Conservation (phyloP, 208 protist genomes). For the Leptomonas pyrrhocoris region DNA sequence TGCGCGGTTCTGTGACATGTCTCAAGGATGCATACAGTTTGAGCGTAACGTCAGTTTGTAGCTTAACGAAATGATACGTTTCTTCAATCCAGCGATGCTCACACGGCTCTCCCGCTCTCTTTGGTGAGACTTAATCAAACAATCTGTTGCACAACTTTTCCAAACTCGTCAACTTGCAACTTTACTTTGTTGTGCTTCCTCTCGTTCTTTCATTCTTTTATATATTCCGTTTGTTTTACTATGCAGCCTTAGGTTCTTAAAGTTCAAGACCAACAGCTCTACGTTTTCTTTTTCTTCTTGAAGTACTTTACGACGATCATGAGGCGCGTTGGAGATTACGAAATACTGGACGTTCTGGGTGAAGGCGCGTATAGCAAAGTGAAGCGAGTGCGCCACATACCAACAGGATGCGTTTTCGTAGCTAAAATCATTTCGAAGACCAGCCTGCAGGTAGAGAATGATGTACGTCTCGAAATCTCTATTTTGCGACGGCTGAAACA, state of each 20-base stretch:
- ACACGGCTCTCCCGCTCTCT: too few species aligned
- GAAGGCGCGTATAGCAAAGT: conserved; percentile 84
- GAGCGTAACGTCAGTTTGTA: too few species aligned
- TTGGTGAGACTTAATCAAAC: too few species aligned
- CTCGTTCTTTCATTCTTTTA: background rate
- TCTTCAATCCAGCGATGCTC: too few species aligned
- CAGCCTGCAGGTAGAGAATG: conserved; percentile 65
- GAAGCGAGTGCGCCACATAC: conserved; percentile 76
- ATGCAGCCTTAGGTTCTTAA: background rate
- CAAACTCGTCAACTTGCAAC: too few species aligned
- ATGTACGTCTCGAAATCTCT: conserved; percentile 83
- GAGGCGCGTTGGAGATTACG: conserved; percentile 85
- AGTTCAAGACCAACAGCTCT: background rate
- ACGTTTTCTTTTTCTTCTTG: conserved; percentile 1
- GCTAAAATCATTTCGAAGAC: conserved; percentile 86
- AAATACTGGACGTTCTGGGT: conserved; percentile 78
- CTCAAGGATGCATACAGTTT: too few species aligned
- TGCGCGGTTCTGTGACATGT: too few species aligned
- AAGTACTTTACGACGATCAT: conserved; percentile 21
- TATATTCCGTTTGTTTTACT: conserved; percentile 15
- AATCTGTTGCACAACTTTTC: too few species aligned
- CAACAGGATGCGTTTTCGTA: conserved; percentile 67
- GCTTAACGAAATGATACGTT: too few species aligned
- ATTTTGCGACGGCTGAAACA: conserved; percentile 81
- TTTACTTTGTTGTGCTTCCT: background rate